These are phyloP conservation scores for Hamiltosporidium magnivora DNA, from an alignment of 371 early-diverging fungal species.

Conservation along the genomic window DNA sequence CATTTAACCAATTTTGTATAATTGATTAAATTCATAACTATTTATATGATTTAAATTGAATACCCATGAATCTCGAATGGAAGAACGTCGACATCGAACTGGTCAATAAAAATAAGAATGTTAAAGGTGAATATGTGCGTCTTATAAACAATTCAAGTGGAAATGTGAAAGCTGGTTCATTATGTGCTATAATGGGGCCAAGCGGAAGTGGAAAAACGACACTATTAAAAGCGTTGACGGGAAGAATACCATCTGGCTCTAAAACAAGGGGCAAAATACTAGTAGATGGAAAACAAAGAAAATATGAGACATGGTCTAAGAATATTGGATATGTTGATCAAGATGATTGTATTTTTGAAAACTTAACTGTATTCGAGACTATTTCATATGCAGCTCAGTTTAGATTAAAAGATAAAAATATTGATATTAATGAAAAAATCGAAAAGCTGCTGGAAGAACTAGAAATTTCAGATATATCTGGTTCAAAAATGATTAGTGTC, in stretches of 20 bases:
- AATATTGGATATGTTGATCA: slow-evolving; percentile 13
- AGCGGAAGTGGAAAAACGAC: slow-evolving; percentile 58
- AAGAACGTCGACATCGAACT: no score
- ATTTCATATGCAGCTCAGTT: background rate
- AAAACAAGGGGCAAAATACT: slow-evolving; percentile 37
- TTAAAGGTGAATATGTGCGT: no score
- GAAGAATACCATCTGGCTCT: slow-evolving; percentile 13
- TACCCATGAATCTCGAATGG: no score
- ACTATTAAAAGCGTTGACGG: slow-evolving; percentile 44
- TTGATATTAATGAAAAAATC: background rate
- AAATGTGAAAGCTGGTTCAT: no score
- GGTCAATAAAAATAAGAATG: no score
- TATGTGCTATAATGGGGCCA: slow-evolving; percentile 36
- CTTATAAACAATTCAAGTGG: no score
- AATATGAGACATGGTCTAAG: slow-evolving; percentile 48
- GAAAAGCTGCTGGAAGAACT: slow-evolving; percentile 23
- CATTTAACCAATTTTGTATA: no score
- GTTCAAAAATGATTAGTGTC: slow-evolving; percentile 48
- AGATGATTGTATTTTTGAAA: slow-evolving; percentile 35
- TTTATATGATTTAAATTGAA: no score
- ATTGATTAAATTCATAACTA: no score
- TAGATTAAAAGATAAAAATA: background rate
- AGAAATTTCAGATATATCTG: slow-evolving; percentile 39
- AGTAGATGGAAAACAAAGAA: slow-evolving; percentile 20
- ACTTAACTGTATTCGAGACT: background rate